phyloP scores from a whole-genome alignment of 257 asterid genomes.

The Thymus quinquecostatus region DNA sequence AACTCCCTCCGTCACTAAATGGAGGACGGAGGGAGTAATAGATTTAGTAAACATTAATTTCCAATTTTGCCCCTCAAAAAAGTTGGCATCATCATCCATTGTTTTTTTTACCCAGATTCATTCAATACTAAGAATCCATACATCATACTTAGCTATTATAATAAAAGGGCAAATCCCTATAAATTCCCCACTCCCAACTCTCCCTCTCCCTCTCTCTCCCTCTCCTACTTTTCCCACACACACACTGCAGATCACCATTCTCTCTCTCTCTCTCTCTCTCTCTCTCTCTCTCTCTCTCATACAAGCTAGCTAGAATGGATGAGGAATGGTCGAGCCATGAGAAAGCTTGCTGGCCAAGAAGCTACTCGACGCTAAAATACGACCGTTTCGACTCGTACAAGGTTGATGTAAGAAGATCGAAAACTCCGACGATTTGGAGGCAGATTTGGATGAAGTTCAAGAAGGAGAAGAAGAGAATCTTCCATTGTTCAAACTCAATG shows the following conservation, averaged over 20 bases:
- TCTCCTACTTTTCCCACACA: conserved; percentile 6
- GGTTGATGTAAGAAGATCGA: conserved; percentile 28
- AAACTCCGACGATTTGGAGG: conserved; percentile 51
- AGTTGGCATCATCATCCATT: conserved; percentile 5
- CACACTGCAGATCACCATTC: neutral
- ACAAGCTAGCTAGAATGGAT: conserved; percentile 35
- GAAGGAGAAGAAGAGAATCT: conserved; percentile 60
- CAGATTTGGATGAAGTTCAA: conserved; percentile 76
- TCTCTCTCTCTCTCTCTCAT: too few species aligned
- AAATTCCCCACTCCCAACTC: conserved; percentile 31
- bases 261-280: too few species aligned
- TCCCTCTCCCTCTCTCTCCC: conserved; percentile 1
- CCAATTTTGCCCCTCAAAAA: conserved; percentile 33
- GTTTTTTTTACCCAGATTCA: conserved; percentile 20
- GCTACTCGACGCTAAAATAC: conserved; percentile 40
- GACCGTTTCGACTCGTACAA: conserved; percentile 39
- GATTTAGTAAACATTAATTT: conserved; percentile 11
- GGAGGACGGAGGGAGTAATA: too few species aligned
- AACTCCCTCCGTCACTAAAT: too few species aligned
- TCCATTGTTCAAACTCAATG: conserved; percentile 47
- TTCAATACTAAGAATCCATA: conserved; percentile 10
- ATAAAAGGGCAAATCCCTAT: conserved; percentile 2
- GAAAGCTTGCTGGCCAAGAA: conserved; percentile 40
- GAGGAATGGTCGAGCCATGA: conserved; percentile 37
- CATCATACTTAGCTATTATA: neutral